These are phyloP conservation scores for Cetradonia linearis DNA, from an alignment of 495 filamentous ascomycete species.

Conservation along the genomic window DNA sequence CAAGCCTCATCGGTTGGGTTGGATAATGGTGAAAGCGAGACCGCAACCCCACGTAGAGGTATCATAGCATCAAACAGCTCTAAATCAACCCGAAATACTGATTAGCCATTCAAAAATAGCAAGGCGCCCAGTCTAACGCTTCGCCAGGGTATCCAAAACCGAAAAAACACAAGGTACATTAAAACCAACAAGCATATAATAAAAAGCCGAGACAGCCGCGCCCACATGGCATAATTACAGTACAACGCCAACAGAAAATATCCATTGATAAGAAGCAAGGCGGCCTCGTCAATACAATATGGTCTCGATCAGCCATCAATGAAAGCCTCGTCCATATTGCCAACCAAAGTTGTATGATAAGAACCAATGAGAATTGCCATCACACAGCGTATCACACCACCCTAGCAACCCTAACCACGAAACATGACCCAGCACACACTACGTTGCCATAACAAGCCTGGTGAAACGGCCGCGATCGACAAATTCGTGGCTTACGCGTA, in stretches of 20 bases:
- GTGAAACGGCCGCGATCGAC: too few species aligned
- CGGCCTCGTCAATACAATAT: background rate
- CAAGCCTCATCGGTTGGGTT: background rate
- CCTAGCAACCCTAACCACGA: too few species aligned
- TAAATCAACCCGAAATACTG: too few species aligned
- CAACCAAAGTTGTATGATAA: background rate
- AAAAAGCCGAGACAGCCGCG: background rate
- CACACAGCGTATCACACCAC: too few species aligned
- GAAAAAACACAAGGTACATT: background rate
- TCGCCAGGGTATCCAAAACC: background rate
- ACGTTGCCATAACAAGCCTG: too few species aligned
- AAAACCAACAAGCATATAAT: background rate
- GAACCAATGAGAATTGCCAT: too few species aligned
- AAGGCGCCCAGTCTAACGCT: background rate
- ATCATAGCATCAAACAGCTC: background rate
- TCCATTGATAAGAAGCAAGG: background rate
- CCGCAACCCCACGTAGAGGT: background rate
- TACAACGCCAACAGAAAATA: background rate
- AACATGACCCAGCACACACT: too few species aligned
- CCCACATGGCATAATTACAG: too few species aligned
- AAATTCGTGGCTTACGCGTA: too few species aligned
- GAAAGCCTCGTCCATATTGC: background rate
- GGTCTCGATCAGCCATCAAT: too few species aligned
- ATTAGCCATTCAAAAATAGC: background rate
- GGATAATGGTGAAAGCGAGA: background rate